Conservation (phyloP, 805 yeast species). For the Candida palmyrensis region DNA sequence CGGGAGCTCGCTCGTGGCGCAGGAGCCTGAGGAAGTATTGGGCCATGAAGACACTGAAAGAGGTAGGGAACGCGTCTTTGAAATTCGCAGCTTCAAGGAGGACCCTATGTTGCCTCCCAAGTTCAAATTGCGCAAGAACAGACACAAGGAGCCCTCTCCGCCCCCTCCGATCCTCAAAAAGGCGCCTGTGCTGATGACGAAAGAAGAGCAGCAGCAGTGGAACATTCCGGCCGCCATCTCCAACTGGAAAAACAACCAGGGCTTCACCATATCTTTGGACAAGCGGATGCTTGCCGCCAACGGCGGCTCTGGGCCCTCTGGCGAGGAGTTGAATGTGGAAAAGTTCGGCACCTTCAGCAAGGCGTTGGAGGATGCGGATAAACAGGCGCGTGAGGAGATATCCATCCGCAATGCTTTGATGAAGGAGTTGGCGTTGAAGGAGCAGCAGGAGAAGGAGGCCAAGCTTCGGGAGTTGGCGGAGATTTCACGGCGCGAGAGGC, state of each 20-base stretch:
- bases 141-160: constrained; percentile 56
- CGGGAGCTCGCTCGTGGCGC: constrained; percentile 8
- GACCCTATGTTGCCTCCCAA: constrained; percentile 89
- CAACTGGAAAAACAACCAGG: constrained; percentile 93
- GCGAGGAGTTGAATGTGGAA: constrained; percentile 43
- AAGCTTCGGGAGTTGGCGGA: constrained; percentile 25
- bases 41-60: constrained; percentile 9
- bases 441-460: constrained; percentile 24
- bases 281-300: constrained; percentile 59
- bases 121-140: constrained; percentile 66
- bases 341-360: constrained; percentile 59
- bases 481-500: constrained; percentile 16
- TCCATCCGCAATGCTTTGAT: constrained; percentile 21
- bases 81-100: constrained; percentile 58
- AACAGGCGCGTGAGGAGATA: constrained; percentile 23
- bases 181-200: constrained; percentile 45
- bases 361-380: constrained; percentile 58
- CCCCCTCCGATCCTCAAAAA: constrained; percentile 63
- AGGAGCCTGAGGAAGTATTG: constrained; percentile 6
- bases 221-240: constrained; percentile 87
- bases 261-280: constrained; percentile 77
- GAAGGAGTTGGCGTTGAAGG: constrained; percentile 16
- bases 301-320: constrained; percentile 23
- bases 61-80: constrained; percentile 41
- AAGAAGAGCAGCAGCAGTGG: constrained; percentile 78